Conservation (phyloP, 768 basidiomycete species). For the Bullera alba region DNA sequence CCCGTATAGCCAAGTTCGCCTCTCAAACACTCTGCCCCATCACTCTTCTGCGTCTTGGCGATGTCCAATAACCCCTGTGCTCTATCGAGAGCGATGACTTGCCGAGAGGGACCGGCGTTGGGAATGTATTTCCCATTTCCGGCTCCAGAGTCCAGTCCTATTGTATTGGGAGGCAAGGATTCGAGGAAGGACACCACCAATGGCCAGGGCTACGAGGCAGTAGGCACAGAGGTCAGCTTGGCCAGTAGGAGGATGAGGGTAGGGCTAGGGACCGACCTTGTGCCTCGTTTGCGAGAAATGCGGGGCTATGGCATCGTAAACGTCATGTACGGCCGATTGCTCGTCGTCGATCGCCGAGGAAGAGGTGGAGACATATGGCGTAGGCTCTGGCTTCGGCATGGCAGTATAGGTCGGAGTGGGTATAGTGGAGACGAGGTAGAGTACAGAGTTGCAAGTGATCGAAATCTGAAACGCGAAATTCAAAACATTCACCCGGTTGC, state of each 20-base stretch:
- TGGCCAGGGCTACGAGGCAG: constrained; percentile 68
- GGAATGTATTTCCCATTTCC: constrained; percentile 98
- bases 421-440: not conserved
- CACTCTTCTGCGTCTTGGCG: constrained; percentile 54
- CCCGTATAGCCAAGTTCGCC: constrained; percentile 62
- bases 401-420: not conserved
- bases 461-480: not conserved
- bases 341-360: constrained; percentile 23
- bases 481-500: too few species aligned
- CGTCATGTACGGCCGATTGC: constrained; percentile 41
- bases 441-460: not conserved
- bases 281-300: constrained; percentile 47
- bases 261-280: constrained; percentile 30
- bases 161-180: constrained; percentile 63
- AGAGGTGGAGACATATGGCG: constrained; percentile 13
- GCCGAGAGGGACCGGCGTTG: not conserved
- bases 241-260: not conserved
- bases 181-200: constrained; percentile 69
- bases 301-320: constrained; percentile 45
- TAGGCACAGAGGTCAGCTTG: not conserved
- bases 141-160: constrained; percentile 90
- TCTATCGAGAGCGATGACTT: constrained; percentile 78
- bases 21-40: constrained; percentile 58
- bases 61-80: constrained; percentile 71
- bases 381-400: constrained; percentile 23